Evolutionary conservation across 1,284 basidiomycete genomes (phyloP), one percentile per base, ranked within the genome.

Genomic region (Ceratobasidium sp.): DNA sequence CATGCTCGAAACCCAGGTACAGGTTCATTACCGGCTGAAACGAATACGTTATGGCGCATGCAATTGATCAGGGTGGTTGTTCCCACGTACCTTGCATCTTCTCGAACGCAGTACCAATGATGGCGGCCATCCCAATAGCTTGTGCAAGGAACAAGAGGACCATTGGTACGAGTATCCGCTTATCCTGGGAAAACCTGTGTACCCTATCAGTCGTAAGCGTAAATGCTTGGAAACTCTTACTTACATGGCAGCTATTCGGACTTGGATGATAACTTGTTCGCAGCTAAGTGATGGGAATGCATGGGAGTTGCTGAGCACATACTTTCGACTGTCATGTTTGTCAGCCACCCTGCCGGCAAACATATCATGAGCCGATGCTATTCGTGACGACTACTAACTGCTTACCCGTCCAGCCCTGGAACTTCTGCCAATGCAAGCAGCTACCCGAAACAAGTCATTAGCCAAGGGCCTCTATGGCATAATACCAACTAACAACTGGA

Each of bases 241-340:
- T 59, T 29, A 73, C 71, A 73, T 73, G 22, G 71, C 71, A 43
- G 71, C 71, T 39, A 73, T 73, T 31, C 71, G 71, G 53, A 73
- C 71, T 62, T 51, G 58, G 19, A 73, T 73, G 37, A 73, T 73
- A 19, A 73, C 71, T 73, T 48, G 14, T 49, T 2, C 48, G 29
- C 22, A 51, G 34, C 7, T 59, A 39, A 59, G 56, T 59, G 1
- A 11, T 22, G 13, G 43, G 29, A 49, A 64, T 11, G 19, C 46
- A 19, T 34, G 24, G 62, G 34, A 46, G 29, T 6, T 31, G 62
- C 43, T 29, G 48, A 34, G 48, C 48, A 51, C 71, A 56, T 39
- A 73, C 71, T 51, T 46, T 73, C 71, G 48, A 73, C 71, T 8
- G 71, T 73, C 71, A 73, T 73, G 59, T 73, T 73, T 37, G 71